Base-by-base conservation (phyloP, 441 rosid species). In the Gossypium aridum region DNA sequence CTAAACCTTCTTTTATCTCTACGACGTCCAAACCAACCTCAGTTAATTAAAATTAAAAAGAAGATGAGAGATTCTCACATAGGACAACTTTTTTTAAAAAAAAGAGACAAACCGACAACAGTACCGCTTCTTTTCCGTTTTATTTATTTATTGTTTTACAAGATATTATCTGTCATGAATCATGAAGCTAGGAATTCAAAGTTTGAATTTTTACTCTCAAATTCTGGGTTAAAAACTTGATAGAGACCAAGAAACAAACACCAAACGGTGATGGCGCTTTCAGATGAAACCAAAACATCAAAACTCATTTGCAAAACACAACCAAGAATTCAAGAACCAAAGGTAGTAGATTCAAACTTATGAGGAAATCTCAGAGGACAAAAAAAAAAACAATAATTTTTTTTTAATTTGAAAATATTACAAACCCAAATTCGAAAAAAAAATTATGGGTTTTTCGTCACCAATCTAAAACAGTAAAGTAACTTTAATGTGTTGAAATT, bases 391-490 rank as follows among this genome's bases (percentile, higher is more conserved):
- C 6, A 61, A 28, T 0, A 37, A 17, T 0, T 3, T 49, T 13
- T 49, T 49, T 28, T 31, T 14, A 60, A 26, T 13, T 57, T 2
- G 13, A 20, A 10, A 47, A 26, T n/a, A 28, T 45, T 14, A 45
- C 39, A 47, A 14, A n/a, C 6, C 57, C 57, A 20, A 19, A 39
- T 2, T 4, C 26, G 16, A 2, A 2, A 61, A 7, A 72, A 72
- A 71, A 37, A 51, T 57, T 57, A 2, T 20, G 6, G 80, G 76
- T 81, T 76, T 82, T 45, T 49, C 28, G 31, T 26, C 26, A 61
- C 26, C 63, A 13, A 68, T 71, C 22, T 64, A 60, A 69, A 75
- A 74, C 74, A 78, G 84, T 80, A 84, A 82, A 82, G 81, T 75
- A 76, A 8, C 80, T 73, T 80, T 75, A 77, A 49, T 65, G 19